phyloP scores from a whole-genome alignment of 225 moss, liverwort and hornwort genomes.

The Bryoerythrophyllum caledonicum region DNA sequence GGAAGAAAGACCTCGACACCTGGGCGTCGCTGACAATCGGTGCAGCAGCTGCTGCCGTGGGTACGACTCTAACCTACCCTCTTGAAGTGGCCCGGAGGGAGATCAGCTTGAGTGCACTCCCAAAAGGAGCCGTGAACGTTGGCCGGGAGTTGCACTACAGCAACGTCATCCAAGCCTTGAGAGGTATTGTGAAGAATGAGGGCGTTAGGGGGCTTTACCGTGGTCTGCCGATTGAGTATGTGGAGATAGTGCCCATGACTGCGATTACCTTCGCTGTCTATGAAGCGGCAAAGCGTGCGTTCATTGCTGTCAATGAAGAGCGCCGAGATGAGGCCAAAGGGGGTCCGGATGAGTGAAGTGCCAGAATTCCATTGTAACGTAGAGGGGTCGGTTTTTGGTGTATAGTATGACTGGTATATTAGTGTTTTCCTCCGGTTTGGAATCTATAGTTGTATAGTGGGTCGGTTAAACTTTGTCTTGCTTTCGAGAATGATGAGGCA shows the following conservation, averaged over 20 bases:
- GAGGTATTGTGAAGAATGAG: conserved; percentile 51
- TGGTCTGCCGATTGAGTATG: conserved; percentile 50
- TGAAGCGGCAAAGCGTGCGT: conserved; percentile 71
- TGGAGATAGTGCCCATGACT: conserved; percentile 71
- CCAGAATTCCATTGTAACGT: conserved; percentile 21
- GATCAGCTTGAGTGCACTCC: conserved; percentile 65
- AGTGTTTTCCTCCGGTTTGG: neutral
- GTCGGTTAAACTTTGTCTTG: neutral
- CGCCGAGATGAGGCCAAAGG: conserved; percentile 61
- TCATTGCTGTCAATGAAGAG: conserved; percentile 78
- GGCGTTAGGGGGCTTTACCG: conserved; percentile 69
- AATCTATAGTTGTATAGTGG: conserved; percentile 5
- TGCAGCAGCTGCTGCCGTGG: conserved; percentile 69
- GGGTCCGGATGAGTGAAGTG: conserved; percentile 49
- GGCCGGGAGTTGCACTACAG: conserved; percentile 48
- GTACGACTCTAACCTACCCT: conserved; percentile 72
- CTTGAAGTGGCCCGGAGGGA: conserved; percentile 68
- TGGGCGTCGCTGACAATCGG: conserved; percentile 68
- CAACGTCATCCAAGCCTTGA: conserved; percentile 70
- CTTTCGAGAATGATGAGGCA: neutral
- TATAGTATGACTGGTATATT: conserved; percentile 3
- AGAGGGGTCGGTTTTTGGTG: conserved; percentile 4
- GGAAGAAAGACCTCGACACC: conserved; percentile 35
- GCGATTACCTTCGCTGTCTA: conserved; percentile 79
- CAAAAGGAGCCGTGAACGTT: conserved; percentile 45